Percentiles rank a stretch among this genome's conserved stretches.
Evolutionary conservation across 805 yeast genomes (phyloP).

Genomic region (Kodamaea laetipori): DNA sequence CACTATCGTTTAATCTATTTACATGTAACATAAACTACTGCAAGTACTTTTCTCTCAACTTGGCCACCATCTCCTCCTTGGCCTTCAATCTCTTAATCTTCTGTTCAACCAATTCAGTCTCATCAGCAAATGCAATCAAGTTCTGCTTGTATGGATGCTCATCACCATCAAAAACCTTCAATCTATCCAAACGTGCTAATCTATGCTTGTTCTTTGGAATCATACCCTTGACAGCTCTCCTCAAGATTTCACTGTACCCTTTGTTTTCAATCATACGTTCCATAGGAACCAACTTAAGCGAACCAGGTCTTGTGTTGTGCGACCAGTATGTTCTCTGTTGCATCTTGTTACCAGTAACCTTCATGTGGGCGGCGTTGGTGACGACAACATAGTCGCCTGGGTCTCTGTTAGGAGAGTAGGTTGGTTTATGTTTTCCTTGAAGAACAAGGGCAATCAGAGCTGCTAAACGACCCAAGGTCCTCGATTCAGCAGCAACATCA

Average conservation of each 20-base stretch:
- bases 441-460: slow-evolving; percentile 82
- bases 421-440: slow-evolving; percentile 98
- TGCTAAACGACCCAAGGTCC: slow-evolving; percentile 93
- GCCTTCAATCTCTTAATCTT: slow-evolving; percentile 43
- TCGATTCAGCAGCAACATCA: slow-evolving; percentile 78
- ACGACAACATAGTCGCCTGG: slow-evolving; percentile 97
- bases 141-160: slow-evolving; percentile 85
- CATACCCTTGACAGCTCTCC: slow-evolving; percentile 93
- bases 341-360: slow-evolving; percentile 83
- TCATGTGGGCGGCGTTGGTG: slow-evolving; percentile 81
- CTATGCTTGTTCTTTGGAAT: slow-evolving; percentile 88
- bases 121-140: slow-evolving; percentile 82
- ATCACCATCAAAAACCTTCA: slow-evolving; percentile 85
- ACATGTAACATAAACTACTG: slow-evolving; percentile 18
- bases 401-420: slow-evolving; percentile 70
- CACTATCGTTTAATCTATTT: neutral
- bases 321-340: slow-evolving; percentile 82
- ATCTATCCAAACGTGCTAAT: slow-evolving; percentile 74
- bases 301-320: slow-evolving; percentile 89
- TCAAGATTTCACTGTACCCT: slow-evolving; percentile 86
- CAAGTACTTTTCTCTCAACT: slow-evolving; percentile 39
- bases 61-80: slow-evolving; percentile 33
- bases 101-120: slow-evolving; percentile 54
- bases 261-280: slow-evolving; percentile 69
- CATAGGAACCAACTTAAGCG: slow-evolving; percentile 82